Base-by-base conservation (phyloP, 331 rosid species). In the Quercus phellos region DNA sequence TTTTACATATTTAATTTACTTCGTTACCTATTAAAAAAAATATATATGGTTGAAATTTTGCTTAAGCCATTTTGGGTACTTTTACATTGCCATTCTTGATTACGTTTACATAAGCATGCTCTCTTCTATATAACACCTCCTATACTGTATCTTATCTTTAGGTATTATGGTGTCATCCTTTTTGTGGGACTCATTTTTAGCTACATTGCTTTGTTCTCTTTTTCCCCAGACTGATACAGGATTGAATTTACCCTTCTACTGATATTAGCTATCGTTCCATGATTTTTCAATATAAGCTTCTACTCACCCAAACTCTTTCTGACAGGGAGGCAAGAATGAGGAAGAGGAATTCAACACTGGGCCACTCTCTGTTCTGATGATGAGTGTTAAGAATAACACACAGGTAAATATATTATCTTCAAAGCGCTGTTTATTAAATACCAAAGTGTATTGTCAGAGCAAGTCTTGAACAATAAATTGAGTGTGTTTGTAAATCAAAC, bases 291-390 rank as follows among this genome's bases (percentile, higher is more conserved):
- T 9, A 18, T 66, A 17, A 2, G 11, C 26, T 17, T 32, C 22
- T 66, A n/a, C 71, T 66, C 51, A 66, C 4, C 24, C 71, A 18
- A 34, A 66, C 71, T 18, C 26, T 34, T 72, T 82, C 32, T 35
- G 58, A 29, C 86, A 92, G 97, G 67, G 55, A 2, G 64, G 1
- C 46, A 94, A 90, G 91, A 90, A 83, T 11, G 98, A 90, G 82
- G 99, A 90, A 56, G 99, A 94, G 82, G 99, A 93, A 30, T 93
- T 93, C 76, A 93, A 89, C 78, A 91, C 97, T 1, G 98, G 97
- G 7, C 98, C 97, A 17, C 91, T 94, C 3, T 94, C 97, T 56
- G 92, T 95, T 56, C 98, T 95, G 29, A 90, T 88, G 97, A 90
- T 92, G 97, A 94, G 97, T 86, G 98, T 94, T 16, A 94, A 90